phyloP scores from a whole-genome alignment of 148 eudicot species.

The Simmondsia chinensis region DNA sequence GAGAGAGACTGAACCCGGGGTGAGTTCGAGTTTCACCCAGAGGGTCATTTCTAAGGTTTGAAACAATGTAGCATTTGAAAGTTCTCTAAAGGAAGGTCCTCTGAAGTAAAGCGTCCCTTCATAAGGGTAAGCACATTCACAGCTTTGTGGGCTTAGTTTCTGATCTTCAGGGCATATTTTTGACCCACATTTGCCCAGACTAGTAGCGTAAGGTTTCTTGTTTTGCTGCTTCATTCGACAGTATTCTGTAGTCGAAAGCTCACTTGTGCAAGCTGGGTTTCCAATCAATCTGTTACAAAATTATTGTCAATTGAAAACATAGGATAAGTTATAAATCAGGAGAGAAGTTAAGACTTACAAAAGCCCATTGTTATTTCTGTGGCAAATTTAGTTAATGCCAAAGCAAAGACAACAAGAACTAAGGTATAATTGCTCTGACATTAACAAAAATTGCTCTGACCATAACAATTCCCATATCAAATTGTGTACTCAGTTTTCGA shows the following conservation, averaged over 20 bases:
- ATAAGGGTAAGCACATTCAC: slow-evolving; percentile 81
- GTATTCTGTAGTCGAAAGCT: slow-evolving; percentile 36
- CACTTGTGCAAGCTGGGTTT: slow-evolving; percentile 61
- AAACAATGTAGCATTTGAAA: slow-evolving; percentile 52
- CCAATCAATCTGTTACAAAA: slow-evolving; percentile 50
- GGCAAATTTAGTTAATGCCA: too few species aligned
- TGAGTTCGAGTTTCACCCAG: slow-evolving; percentile 55
- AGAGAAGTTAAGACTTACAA: background rate
- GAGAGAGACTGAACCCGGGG: slow-evolving; percentile 73
- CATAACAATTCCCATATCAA: too few species aligned
- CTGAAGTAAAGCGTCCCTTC: slow-evolving; percentile 76
- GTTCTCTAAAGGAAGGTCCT: slow-evolving; percentile 65
- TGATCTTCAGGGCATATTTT: slow-evolving; percentile 50
- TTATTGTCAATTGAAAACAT: background rate
- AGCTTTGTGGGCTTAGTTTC: slow-evolving; percentile 72
- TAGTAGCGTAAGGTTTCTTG: slow-evolving; percentile 65
- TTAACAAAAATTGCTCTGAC: too few species aligned
- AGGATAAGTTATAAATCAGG: background rate
- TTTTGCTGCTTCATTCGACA: slow-evolving; percentile 47
- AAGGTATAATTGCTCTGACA: too few species aligned
- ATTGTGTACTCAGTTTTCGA: too few species aligned
- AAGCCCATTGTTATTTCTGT: too few species aligned
- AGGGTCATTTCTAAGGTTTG: slow-evolving; percentile 74
- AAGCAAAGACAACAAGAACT: too few species aligned
- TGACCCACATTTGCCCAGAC: slow-evolving; percentile 56